phyloP scores from a whole-genome alignment of 345 rosid species.

The Eucalyptus dawsonii region DNA sequence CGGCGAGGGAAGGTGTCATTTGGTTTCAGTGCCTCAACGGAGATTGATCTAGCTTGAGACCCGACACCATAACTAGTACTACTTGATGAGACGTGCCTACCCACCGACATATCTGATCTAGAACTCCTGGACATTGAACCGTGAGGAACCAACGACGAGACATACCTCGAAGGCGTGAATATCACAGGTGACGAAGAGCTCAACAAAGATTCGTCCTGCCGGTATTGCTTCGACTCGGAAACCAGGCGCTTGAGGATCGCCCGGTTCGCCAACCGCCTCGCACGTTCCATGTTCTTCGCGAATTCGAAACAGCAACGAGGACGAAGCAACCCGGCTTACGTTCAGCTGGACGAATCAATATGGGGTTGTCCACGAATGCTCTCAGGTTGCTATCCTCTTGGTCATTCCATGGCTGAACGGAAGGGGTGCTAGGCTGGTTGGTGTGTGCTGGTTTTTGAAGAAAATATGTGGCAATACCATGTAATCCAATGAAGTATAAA shows the following conservation, averaged over 20 bases:
- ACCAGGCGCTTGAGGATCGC: slow-evolving; percentile 53
- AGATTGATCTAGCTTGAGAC: slow-evolving; percentile 26
- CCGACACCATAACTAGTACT: neutral
- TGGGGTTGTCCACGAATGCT: neutral
- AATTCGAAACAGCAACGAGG: neutral
- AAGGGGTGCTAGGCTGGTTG: neutral
- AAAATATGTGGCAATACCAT: neutral
- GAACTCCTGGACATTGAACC: slow-evolving; percentile 1
- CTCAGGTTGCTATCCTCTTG: neutral
- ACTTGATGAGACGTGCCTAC: neutral
- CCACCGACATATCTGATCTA: neutral
- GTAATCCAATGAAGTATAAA: neutral
- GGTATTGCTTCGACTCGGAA: slow-evolving; percentile 41
- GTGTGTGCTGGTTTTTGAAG: neutral
- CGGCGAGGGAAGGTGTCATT: slow-evolving; percentile 84
- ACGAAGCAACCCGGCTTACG: neutral
- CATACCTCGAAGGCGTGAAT: slow-evolving; percentile 57
- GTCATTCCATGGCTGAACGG: neutral
- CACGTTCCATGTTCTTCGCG: slow-evolving; percentile 61
- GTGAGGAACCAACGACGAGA: slow-evolving; percentile 62
- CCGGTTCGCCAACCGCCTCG: slow-evolving; percentile 77
- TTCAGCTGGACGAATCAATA: neutral
- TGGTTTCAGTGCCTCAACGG: slow-evolving; percentile 62
- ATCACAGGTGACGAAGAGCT: neutral
- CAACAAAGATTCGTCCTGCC: slow-evolving; percentile 8